Evolutionary conservation across 116 monocot genomes (phyloP).

Genomic region (Papilionanthe hybrid): DNA sequence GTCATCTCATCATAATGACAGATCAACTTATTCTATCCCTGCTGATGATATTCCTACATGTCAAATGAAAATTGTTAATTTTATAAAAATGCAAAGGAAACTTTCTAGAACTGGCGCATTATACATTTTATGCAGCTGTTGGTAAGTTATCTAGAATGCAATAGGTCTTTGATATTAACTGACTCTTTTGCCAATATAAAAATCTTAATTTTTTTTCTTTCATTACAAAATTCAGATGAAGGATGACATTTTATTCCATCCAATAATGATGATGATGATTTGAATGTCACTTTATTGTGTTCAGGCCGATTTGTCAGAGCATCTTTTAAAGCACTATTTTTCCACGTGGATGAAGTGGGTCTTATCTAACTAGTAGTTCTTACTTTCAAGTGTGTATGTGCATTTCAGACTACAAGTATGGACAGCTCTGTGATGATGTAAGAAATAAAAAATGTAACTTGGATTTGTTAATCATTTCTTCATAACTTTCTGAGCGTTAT

Average conservation of each 20-base stretch:
- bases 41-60: neutral
- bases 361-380: conserved; percentile 17
- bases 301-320: conserved; percentile 84
- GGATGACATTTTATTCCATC: neutral
- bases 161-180: too few relatives aligned
- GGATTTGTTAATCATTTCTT: neutral
- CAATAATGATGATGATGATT: neutral
- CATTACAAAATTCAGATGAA: neutral
- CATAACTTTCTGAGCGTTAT: neutral
- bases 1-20: too few relatives aligned
- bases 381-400: neutral
- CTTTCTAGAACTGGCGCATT: neutral
- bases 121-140: neutral
- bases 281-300: conserved; percentile 13
- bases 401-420: neutral
- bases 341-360: conserved; percentile 66
- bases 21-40: too few relatives aligned
- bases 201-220: neutral
- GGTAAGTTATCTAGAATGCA: neutral
- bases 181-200: neutral
- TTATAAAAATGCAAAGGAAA: neutral
- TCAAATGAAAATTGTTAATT: neutral
- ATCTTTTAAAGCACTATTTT: conserved; percentile 65
- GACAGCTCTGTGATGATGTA: neutral
- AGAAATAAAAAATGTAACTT: neutral